Conservation (phyloP, 495 filamentous ascomycete species). For the Trichocladium antarcticum region DNA sequence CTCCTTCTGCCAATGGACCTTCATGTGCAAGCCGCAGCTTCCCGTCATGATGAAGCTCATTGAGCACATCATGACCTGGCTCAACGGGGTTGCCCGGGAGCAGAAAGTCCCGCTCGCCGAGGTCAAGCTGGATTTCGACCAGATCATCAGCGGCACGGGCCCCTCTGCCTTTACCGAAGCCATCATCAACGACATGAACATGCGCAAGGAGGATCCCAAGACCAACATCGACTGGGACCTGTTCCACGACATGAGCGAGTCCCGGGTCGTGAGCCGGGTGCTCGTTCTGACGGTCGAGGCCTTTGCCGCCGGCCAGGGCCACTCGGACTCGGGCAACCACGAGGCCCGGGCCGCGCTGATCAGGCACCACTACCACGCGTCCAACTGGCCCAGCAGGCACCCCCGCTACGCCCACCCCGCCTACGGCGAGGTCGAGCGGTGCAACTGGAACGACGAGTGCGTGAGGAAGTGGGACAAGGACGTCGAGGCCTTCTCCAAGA, state of each 20-base stretch:
- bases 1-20: slow-evolving; percentile 62
- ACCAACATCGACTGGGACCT: slow-evolving; percentile 38
- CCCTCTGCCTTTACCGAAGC: slow-evolving; percentile 54
- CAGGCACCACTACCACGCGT: slow-evolving; percentile 55
- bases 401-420: slow-evolving; percentile 49
- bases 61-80: slow-evolving; percentile 49
- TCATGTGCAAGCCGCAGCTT: slow-evolving; percentile 49
- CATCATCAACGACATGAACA: slow-evolving; percentile 48
- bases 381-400: slow-evolving; percentile 49
- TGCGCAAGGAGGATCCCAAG: slow-evolving; percentile 15
- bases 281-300: slow-evolving; percentile 53
- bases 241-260: slow-evolving; percentile 50
- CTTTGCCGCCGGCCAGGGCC: slow-evolving; percentile 53
- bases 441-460: slow-evolving; percentile 52
- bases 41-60: slow-evolving; percentile 53
- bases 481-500: slow-evolving; percentile 37
- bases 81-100: slow-evolving; percentile 42
- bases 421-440: slow-evolving; percentile 52
- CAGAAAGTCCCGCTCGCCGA: slow-evolving; percentile 43
- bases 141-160: slow-evolving; percentile 56
- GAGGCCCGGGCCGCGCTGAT: slow-evolving; percentile 46
- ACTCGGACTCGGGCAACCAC: slow-evolving; percentile 54
- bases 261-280: slow-evolving; percentile 43
- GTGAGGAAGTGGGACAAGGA: slow-evolving; percentile 47
- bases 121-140: slow-evolving; percentile 52